Evolutionary conservation across 129 eudicot genomes (phyloP), one percentile per base, ranked within the genome.

Genomic region (Flaveria brownii): DNA sequence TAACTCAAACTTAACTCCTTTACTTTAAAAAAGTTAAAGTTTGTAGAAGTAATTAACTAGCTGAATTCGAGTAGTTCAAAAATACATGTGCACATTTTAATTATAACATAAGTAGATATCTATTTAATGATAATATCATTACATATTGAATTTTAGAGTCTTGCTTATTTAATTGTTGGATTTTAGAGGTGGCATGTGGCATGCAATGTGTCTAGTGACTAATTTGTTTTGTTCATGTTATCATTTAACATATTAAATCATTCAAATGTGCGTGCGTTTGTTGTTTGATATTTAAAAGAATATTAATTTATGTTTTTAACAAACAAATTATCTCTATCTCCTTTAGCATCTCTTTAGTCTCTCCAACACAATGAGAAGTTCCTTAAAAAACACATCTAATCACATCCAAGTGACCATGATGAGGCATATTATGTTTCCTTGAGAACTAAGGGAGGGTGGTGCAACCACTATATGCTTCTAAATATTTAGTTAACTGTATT

Each of bases 381-480:
- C 47, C 84, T 82, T 85, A 60, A 83, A 74, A 18, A 81, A 71
- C 83, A 77, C 81, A 69, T 71, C 78, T 61, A 42, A 65, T 42
- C 74, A 75, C 75, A 69, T 54, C 75, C 18, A 79, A 73, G 60
- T 43, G 67, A 84, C 70, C 71, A 83, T 81, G 81, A 86, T 77
- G 79, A 77, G 76, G 50, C 60, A 39, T 50, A 73, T 68, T 33
- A 12, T 51, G 79, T 75, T 81, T 83, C 56, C 87, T 86, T 86
- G 72, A 45, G 70, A 81, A 43, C 61, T 46, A 81, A 77, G 82
- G 82, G 70, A 82, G 77, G 70, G 71, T 83, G 87, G 59, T 75
- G 79, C 79, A 74, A 74, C 46, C 59, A 74, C 70, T 43, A 41
- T 57, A 70, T 22, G 41, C n/a, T 52, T n/a, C 23, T 80, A 49